A percentile compares a stretch with the other conserved stretches of the same genome.
phyloP scores from a whole-genome alignment of 371 early-diverging fungal genomes.

The Lichtheimia ramosa region DNA sequence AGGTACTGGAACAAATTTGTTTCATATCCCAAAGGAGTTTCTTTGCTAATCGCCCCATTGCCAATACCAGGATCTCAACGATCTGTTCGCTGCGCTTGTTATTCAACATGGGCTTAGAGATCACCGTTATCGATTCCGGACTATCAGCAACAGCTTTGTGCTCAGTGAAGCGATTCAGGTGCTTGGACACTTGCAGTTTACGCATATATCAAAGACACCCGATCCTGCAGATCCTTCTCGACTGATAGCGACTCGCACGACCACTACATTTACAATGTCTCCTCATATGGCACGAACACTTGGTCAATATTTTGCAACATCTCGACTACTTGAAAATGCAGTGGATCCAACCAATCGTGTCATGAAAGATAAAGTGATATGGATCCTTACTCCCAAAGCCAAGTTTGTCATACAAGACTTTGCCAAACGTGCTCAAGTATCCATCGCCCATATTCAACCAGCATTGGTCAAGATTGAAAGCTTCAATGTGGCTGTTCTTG shows the following conservation, averaged over 20 bases:
- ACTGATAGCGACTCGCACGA: constrained; percentile 45
- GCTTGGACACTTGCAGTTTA: constrained; percentile 49
- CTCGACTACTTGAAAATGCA: constrained; percentile 50
- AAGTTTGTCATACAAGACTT: constrained; percentile 48
- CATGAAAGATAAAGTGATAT: constrained; percentile 53
- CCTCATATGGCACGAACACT: constrained; percentile 54
- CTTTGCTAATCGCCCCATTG: neutral
- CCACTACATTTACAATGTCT: constrained; percentile 52
- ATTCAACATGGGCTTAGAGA: constrained; percentile 38
- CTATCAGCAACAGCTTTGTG: constrained; percentile 53
- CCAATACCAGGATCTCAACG: constrained; percentile 36
- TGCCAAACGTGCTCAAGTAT: constrained; percentile 32
- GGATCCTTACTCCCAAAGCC: constrained; percentile 53
- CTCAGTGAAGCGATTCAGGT: constrained; percentile 54
- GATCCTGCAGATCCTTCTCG: constrained; percentile 50
- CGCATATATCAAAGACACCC: constrained; percentile 50
- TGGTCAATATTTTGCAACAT: constrained; percentile 56
- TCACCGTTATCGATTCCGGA: constrained; percentile 52
- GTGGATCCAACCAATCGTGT: constrained; percentile 47
- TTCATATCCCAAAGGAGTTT: neutral
- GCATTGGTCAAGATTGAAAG: constrained; percentile 20
- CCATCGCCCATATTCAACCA: constrained; percentile 28
- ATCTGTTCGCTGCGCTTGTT: constrained; percentile 44
- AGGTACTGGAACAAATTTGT: constrained; percentile 16
- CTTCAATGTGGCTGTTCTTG: constrained; percentile 28